phyloP scores from a whole-genome alignment of 164 flowering plant genomes.

The Dillenia suffruticosa region DNA sequence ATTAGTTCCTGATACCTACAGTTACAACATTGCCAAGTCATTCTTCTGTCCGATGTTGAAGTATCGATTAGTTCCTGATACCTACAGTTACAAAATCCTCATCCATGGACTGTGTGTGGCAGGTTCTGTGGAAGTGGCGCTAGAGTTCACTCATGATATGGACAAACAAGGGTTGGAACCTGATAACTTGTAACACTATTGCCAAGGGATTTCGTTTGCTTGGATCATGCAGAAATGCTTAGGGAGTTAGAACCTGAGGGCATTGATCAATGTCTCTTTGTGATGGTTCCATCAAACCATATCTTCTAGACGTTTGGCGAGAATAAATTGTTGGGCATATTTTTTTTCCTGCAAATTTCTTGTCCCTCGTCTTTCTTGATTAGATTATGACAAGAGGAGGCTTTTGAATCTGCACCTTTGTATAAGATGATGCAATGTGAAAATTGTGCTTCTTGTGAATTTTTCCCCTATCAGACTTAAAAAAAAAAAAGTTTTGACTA shows the following conservation, averaged over 20 bases:
- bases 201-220: conserved; percentile 52
- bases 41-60: conserved; percentile 62
- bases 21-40: conserved; percentile 74
- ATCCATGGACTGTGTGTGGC: conserved; percentile 64
- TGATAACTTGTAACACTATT: conserved; percentile 64
- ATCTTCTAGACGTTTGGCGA: no score
- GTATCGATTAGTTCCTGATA: conserved; percentile 56
- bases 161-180: conserved; percentile 52
- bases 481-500: no score
- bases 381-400: no score
- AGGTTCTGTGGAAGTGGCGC: conserved; percentile 68
- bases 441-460: no score
- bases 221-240: conserved; percentile 33
- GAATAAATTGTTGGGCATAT: no score
- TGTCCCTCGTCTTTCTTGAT: no score
- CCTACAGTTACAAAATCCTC: conserved; percentile 68
- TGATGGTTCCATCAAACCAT: no score
- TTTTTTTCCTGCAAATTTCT: no score
- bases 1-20: conserved; percentile 52
- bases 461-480: no score
- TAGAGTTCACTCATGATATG: conserved; percentile 52
- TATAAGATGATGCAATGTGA: no score
- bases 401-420: no score
- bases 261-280: no score
- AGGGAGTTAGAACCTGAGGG: conserved; percentile 39